Evolutionary conservation across 352 stramenopile genomes (phyloP).

Genomic region (Elongisporangium prolatum): DNA sequence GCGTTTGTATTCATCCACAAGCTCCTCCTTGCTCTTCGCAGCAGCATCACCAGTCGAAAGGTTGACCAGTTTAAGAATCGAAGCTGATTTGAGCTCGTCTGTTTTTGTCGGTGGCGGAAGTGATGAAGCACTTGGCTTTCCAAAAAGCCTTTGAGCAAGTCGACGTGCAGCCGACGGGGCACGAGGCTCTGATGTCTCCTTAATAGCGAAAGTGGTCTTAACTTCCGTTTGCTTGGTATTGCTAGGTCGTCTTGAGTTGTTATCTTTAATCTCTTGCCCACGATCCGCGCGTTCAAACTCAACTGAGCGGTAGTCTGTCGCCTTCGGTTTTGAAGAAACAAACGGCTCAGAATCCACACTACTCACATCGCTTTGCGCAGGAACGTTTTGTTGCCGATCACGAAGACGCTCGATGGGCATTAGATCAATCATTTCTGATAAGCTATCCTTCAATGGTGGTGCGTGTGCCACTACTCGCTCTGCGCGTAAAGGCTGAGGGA

Average conservation of each 20-base stretch:
- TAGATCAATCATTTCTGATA: neutral
- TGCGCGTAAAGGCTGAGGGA: neutral
- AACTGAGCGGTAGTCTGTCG: neutral
- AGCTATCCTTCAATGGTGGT: conserved; percentile 5
- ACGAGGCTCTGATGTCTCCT: neutral
- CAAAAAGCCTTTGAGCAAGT: neutral
- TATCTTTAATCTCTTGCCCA: neutral
- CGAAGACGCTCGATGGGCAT: neutral
- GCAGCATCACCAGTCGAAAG: conserved; percentile 15
- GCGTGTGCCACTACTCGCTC: conserved; percentile 33
- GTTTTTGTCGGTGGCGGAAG: neutral
- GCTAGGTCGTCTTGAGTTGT: neutral
- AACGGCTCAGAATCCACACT: neutral
- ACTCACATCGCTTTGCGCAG: neutral
- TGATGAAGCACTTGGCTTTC: neutral
- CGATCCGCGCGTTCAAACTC: neutral
- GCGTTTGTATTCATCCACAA: conserved; percentile 64
- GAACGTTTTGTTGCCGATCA: neutral
- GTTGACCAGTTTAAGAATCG: conserved; percentile 59
- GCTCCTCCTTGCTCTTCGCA: conserved; percentile 45
- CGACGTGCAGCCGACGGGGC: neutral
- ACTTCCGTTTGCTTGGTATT: neutral
- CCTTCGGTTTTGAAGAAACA: neutral
- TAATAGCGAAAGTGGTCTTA: neutral
- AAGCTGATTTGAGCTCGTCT: conserved; percentile 23